Percentiles rank a stretch among this genome's conserved stretches.
Conservation (phyloP, 1,139 yeast genomes). For the Kodamaea derodonti region DNA sequence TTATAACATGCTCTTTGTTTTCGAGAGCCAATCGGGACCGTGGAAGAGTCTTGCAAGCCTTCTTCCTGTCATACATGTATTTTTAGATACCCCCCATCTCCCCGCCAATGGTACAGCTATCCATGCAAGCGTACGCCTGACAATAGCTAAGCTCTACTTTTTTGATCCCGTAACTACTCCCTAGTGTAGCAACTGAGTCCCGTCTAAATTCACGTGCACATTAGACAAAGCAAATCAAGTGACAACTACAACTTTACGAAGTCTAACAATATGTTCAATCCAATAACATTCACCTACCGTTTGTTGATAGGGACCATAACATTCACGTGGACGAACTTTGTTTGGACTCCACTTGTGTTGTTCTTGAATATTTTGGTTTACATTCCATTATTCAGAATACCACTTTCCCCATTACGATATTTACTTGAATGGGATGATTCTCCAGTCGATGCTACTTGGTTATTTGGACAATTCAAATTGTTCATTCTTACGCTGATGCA, state of each 20-base stretch:
- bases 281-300: conserved; percentile 6
- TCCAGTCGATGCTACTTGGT: conserved; percentile 9
- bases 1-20: too few relatives aligned
- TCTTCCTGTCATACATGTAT: too few relatives aligned
- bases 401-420: conserved; percentile 12
- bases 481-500: conserved; percentile 10
- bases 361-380: conserved; percentile 11
- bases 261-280: conserved; percentile 7
- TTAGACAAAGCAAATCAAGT: too few relatives aligned
- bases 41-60: too few relatives aligned
- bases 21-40: too few relatives aligned
- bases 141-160: too few relatives aligned
- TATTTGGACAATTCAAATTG: conserved; percentile 10
- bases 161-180: too few relatives aligned
- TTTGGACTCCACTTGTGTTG: conserved; percentile 9
- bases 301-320: conserved; percentile 1
- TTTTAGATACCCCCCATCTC: too few relatives aligned
- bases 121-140: too few relatives aligned
- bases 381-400: conserved; percentile 12
- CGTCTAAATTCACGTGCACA: too few relatives aligned
- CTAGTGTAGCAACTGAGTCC: too few relatives aligned
- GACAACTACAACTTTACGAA: neutral
- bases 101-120: too few relatives aligned
- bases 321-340: conserved; percentile 8
- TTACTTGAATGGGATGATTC: conserved; percentile 11